Conservation (phyloP, 2,329 filamentous ascomycete genomes). For the Penicillium italicum region DNA sequence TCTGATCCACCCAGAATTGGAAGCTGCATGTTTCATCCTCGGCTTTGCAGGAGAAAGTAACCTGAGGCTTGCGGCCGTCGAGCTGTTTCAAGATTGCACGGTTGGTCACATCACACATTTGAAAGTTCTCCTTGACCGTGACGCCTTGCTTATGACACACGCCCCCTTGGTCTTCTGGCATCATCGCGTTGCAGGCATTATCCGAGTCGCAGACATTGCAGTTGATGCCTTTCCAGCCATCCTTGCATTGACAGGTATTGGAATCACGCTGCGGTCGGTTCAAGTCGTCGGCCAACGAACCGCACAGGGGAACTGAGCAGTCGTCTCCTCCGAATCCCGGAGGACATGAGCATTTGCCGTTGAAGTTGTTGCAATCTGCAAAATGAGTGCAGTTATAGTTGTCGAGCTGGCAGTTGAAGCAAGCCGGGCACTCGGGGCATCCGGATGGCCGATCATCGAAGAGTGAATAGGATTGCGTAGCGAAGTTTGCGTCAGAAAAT, state of each 20-base stretch:
- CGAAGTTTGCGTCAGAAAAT: constrained; percentile 58
- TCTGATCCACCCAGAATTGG: constrained; percentile 95
- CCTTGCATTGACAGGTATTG: constrained; percentile 75
- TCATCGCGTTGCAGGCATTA: constrained; percentile 79
- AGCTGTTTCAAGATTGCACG: constrained; percentile 85
- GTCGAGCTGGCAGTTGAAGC: constrained; percentile 97
- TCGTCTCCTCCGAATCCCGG: constrained; percentile 92
- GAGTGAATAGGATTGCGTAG: constrained; percentile 65
- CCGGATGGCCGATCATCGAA: constrained; percentile 65
- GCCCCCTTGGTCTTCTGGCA: constrained; percentile 75
- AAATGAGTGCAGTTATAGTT: constrained; percentile 90
- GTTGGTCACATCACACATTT: constrained; percentile 98
- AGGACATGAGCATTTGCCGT: constrained; percentile 89
- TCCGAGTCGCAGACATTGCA: constrained; percentile 91
- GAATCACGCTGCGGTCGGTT: constrained; percentile 72
- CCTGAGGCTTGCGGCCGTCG: constrained; percentile 80
- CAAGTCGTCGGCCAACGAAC: constrained; percentile 75
- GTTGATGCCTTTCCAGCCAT: constrained; percentile 95
- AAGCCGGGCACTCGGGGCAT: constrained; percentile 47
- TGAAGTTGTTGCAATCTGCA: constrained; percentile 80
- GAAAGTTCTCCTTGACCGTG: constrained; percentile 89
- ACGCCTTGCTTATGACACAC: constrained; percentile 90
- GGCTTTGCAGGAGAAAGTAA: constrained; percentile 86
- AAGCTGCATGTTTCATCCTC: constrained; percentile 80
- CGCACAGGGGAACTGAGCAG: constrained; percentile 87